Base-by-base conservation (phyloP, 352 stramenopile species). In the Pythium rhizo-oryzae region DNA sequence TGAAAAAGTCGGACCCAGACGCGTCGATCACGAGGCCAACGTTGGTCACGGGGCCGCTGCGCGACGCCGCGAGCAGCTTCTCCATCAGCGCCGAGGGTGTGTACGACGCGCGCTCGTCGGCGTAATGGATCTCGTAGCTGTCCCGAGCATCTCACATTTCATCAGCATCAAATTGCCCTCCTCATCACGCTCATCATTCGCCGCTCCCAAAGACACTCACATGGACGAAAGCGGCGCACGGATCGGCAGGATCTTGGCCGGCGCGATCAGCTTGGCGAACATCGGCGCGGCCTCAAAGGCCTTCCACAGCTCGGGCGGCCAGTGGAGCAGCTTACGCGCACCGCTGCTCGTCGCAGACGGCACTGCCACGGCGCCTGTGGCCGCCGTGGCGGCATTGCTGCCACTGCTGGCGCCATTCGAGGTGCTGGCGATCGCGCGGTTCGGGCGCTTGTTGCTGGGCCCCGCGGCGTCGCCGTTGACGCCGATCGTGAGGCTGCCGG, bases 81-180 rank as follows among this genome's bases (percentile, higher is more conserved):
- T 96, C 88, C 86, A 96, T 94, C 25, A 96, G 62, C 16, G 74
- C 72, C 1, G 85, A 93, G 3, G 88, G 88, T 37, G 85, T 71
- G 50, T 89, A 85, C 65, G 75, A 85, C 44, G 78, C 81, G 7
- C 54, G 60, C 35, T 85, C 79, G 46, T 75, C 67, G 12, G 77
- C 77, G 51, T 89, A 93, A 51, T 96, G 84, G 66, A 94, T 90
- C 73, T 96, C 88, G 43, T 96, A 96, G 57, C 86, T 94, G 47
- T 16, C 21, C 61, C n/a, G 41, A 8, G 2, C 43, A 44, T 43
- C 43, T 59, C 37, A 13, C 28, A 58, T 16, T 46, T 8, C 12
- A 18, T 55, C 35, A 59, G 18, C 41, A 43, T 18, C 37, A 12
- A 4, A 43, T 43, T 18, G 4, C 13, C 37, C 15, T 43, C 15